These are phyloP conservation scores for Arthrobotrys conoides DNA, from an alignment of 2,329 filamentous ascomycete species.

Conservation along the genomic window DNA sequence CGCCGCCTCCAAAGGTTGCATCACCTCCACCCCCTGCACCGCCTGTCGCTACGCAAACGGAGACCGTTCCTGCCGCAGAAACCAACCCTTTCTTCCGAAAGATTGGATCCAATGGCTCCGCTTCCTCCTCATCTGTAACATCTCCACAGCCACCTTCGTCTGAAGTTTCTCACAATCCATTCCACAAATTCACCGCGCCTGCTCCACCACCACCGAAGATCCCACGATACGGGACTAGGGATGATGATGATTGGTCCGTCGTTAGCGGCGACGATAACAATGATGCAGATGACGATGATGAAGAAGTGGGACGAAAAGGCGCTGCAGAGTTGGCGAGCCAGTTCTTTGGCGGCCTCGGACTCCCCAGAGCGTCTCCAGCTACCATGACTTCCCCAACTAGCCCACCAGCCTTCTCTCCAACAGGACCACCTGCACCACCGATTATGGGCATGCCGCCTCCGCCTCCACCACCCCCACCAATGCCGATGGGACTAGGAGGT, in stretches of 20 bases:
- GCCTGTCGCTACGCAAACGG: constrained; percentile 68
- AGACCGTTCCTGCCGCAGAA: constrained; percentile 73
- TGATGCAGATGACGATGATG: constrained; percentile 75
- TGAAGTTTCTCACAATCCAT: constrained; percentile 73
- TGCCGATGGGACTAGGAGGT: constrained; percentile 40
- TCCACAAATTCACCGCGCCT: constrained; percentile 67
- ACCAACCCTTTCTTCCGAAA: constrained; percentile 95
- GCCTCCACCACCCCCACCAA: constrained; percentile 65
- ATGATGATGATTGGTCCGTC: constrained; percentile 85
- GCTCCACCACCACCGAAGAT: constrained; percentile 59
- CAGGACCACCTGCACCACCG: constrained; percentile 65
- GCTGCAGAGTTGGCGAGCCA: constrained; percentile 95
- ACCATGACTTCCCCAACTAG: constrained; percentile 69
- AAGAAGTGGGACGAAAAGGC: constrained; percentile 82
- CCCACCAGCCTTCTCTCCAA: constrained; percentile 68
- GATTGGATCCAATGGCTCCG: constrained; percentile 71
- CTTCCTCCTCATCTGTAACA: constrained; percentile 65
- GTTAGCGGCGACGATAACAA: constrained; percentile 77
- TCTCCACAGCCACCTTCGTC: constrained; percentile 73
- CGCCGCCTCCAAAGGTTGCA: constrained; percentile 54
- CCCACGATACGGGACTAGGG: constrained; percentile 71
- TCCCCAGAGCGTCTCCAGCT: constrained; percentile 83
- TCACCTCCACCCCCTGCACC: constrained; percentile 69
- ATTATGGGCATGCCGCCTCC: constrained; percentile 65
- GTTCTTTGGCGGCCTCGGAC: constrained; percentile 96